Evolutionary conservation across 306 rosid species (phyloP).

Genomic region (Albizia julibrissin): DNA sequence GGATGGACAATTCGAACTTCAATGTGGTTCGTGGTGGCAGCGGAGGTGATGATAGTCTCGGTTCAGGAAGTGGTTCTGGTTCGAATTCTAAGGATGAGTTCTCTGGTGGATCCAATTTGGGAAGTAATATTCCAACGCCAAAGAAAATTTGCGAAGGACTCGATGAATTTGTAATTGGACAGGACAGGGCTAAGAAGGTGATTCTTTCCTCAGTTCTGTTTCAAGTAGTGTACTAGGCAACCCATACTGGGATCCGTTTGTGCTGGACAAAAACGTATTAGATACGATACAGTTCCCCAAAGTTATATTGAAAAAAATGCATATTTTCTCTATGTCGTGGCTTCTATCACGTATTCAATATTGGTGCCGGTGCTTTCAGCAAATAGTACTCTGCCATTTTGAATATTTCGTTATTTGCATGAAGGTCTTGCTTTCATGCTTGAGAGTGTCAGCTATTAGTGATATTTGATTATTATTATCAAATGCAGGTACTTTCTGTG

Average conservation of each 20-base stretch:
- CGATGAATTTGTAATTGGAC: conserved; percentile 92
- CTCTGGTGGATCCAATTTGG: conserved; percentile 89
- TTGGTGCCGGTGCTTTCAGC: background rate
- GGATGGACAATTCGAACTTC: conserved; percentile 49
- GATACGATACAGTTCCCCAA: background rate
- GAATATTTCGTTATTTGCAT: background rate
- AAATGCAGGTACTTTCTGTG: conserved; percentile 83
- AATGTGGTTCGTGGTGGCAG: conserved; percentile 57
- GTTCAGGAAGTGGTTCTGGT: conserved; percentile 59
- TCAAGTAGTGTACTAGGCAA: background rate
- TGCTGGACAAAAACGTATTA: background rate
- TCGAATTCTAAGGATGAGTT: conserved; percentile 61
- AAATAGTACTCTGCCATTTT: background rate
- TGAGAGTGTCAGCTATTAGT: background rate
- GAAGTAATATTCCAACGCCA: conserved; percentile 79
- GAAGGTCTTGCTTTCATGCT: background rate
- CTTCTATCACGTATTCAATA: background rate
- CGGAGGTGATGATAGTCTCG: conserved; percentile 51
- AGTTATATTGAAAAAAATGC: background rate
- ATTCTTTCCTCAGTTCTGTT: background rate
- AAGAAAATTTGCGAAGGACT: conserved; percentile 91
- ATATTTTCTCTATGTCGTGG: background rate
- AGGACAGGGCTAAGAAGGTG: conserved; percentile 92
- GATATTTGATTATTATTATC: background rate
- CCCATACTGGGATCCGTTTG: background rate